These are phyloP conservation scores for Boletales sp. DNA, from an alignment of 768 basidiomycete genomes.

Conservation along the genomic window DNA sequence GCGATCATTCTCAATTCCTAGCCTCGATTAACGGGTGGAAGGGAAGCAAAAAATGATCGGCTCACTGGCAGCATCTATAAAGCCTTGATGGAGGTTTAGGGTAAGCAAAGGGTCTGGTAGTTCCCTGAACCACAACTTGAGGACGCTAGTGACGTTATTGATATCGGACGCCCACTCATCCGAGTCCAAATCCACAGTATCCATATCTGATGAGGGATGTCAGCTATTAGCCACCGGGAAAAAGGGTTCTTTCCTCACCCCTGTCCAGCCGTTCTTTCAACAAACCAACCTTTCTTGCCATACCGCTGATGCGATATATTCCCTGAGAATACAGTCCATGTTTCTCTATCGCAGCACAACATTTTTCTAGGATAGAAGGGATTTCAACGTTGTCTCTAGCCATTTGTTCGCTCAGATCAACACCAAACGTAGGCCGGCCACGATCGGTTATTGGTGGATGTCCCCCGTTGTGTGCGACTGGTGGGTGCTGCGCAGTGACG, in stretches of 20 bases:
- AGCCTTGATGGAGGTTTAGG: slow-evolving; percentile 77
- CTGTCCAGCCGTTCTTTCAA: slow-evolving; percentile 83
- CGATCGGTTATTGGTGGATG: slow-evolving; percentile 46
- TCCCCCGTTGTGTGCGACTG: slow-evolving; percentile 24
- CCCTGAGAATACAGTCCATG: slow-evolving; percentile 82
- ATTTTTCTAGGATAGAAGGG: slow-evolving; percentile 83
- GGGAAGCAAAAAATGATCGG: slow-evolving; percentile 5
- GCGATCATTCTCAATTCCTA: slow-evolving; percentile 91
- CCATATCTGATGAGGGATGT: slow-evolving; percentile 56
- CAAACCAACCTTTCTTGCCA: slow-evolving; percentile 78
- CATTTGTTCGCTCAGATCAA: slow-evolving; percentile 93
- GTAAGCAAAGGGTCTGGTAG: slow-evolving; percentile 93
- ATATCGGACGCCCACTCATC: slow-evolving; percentile 93
- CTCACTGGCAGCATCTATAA: slow-evolving; percentile 94
- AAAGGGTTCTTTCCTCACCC: slow-evolving; percentile 44
- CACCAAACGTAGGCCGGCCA: slow-evolving; percentile 83
- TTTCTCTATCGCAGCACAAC: slow-evolving; percentile 88
- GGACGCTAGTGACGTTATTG: slow-evolving; percentile 90
- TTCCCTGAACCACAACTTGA: slow-evolving; percentile 96
- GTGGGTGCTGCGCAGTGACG: slow-evolving; percentile 23
- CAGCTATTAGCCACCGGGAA: slow-evolving; percentile 16
- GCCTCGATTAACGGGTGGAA: not conserved
- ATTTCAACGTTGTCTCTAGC: slow-evolving; percentile 86
- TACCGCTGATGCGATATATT: slow-evolving; percentile 92
- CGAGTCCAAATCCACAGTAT: slow-evolving; percentile 80